Percentiles rank a stretch among this genome's conserved stretches.
These are phyloP conservation scores for Camellia sinensis DNA, from an alignment of 148 eudicot species.

Conservation along the genomic window DNA sequence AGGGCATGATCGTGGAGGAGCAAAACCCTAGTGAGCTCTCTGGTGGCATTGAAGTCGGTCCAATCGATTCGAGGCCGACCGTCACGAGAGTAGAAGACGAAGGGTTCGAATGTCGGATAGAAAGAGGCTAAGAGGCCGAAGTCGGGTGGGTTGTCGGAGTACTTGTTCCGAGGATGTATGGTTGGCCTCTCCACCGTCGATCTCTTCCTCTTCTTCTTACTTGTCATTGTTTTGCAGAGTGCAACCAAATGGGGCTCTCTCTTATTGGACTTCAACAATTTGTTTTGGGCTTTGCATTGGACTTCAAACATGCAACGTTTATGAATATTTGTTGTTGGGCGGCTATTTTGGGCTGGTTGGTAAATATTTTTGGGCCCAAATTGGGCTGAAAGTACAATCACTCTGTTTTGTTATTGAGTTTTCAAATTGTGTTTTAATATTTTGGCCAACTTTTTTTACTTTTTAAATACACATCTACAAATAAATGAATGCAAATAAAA, in stretches of 20 bases:
- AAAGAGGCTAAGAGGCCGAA: slow-evolving; percentile 59
- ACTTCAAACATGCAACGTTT: too few relatives aligned
- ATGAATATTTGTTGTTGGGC: background rate
- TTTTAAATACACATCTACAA: too few relatives aligned
- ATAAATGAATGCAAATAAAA: too few relatives aligned
- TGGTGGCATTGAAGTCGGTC: slow-evolving; percentile 90
- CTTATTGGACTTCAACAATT: background rate
- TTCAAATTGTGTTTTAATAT: too few relatives aligned
- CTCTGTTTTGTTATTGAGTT: too few relatives aligned
- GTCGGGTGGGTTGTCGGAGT: slow-evolving; percentile 78
- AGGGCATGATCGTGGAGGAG: slow-evolving; percentile 79
- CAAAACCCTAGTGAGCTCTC: slow-evolving; percentile 78
- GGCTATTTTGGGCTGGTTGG: background rate
- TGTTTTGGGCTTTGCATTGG: background rate
- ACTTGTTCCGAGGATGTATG: slow-evolving; percentile 75
- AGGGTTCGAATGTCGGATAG: slow-evolving; percentile 64
- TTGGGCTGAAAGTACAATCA: background rate
- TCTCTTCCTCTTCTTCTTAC: slow-evolving; percentile 57
- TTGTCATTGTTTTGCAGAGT: slow-evolving; percentile 28
- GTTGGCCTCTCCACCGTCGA: slow-evolving; percentile 31
- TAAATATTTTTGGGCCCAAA: too few relatives aligned
- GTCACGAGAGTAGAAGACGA: slow-evolving; percentile 59
- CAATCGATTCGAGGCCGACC: slow-evolving; percentile 78
- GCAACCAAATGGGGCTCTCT: background rate
- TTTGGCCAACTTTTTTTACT: too few relatives aligned